A percentile compares a stretch with the other conserved stretches of the same genome.
phyloP scores from a whole-genome alignment of 257 asterid genomes.

The Solanum rostratum region DNA sequence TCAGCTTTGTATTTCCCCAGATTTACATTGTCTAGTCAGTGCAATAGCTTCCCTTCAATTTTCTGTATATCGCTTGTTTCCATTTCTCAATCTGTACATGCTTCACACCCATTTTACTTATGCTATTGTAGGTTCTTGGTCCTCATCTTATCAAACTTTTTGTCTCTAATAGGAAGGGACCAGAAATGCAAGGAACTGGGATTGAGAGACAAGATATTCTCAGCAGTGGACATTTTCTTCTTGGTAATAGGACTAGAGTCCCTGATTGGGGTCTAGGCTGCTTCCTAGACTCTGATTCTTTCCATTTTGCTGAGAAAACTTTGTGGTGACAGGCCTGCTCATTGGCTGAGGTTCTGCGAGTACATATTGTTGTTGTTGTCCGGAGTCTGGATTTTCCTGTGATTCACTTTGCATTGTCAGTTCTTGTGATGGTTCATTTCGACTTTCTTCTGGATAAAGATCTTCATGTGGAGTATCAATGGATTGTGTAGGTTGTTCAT shows the following conservation, averaged over 20 bases:
- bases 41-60: background rate
- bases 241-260: constrained; percentile 54
- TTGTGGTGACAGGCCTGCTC: too few relatives aligned
- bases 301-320: too few relatives aligned
- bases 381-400: background rate
- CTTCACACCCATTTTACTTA: background rate
- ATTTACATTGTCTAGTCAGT: background rate
- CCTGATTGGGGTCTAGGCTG: background rate
- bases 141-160: constrained; percentile 4
- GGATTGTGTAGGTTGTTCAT: constrained; percentile 4
- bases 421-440: background rate
- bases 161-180: constrained; percentile 57
- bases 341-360: background rate
- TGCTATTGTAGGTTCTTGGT: background rate
- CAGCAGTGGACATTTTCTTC: constrained; percentile 92
- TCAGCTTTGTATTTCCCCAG: background rate
- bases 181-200: constrained; percentile 96
- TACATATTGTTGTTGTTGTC: background rate
- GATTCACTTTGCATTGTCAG: background rate
- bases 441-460: background rate
- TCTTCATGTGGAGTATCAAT: constrained; percentile 1
- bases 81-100: too few relatives aligned
- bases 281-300: too few relatives aligned
- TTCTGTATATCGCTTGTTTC: too few relatives aligned
- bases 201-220: constrained; percentile 89